These are phyloP conservation scores for Rhodosorus marinus DNA, from an alignment of 23 red algal species.

Conservation along the genomic window DNA sequence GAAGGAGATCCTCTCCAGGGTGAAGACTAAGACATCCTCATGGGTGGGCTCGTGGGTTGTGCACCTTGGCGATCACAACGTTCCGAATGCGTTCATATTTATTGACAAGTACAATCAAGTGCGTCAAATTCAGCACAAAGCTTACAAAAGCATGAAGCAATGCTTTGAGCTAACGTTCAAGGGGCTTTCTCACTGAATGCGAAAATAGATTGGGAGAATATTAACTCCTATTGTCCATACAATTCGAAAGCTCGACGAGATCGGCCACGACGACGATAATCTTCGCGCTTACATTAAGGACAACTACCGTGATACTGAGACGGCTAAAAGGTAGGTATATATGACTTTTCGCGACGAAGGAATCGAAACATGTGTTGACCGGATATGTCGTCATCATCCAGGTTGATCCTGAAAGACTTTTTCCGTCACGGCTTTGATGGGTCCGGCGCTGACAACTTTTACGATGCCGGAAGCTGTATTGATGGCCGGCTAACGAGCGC, in stretches of 20 bases:
- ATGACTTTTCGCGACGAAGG: too few relatives aligned
- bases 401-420: slow-evolving; percentile 45
- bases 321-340: slow-evolving; percentile 9
- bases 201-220: too few relatives aligned
- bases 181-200: too few relatives aligned
- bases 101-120: slow-evolving; percentile 67
- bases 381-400: too few relatives aligned
- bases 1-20: slow-evolving; percentile 31
- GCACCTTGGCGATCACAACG: slow-evolving; percentile 46
- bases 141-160: too few relatives aligned
- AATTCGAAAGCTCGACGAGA: neutral
- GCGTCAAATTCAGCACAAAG: too few relatives aligned
- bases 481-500: slow-evolving; percentile 53
- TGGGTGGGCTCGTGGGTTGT: slow-evolving; percentile 54
- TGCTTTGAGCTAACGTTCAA: too few relatives aligned
- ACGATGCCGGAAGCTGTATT: slow-evolving; percentile 49
- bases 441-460: slow-evolving; percentile 36
- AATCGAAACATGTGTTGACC: too few relatives aligned
- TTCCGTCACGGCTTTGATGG: slow-evolving; percentile 75
- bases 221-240: slow-evolving; percentile 9
- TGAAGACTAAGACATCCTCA: slow-evolving; percentile 1
- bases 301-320: slow-evolving; percentile 23
- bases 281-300: slow-evolving; percentile 13
- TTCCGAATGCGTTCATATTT: slow-evolving; percentile 46
- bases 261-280: neutral